A percentile compares a stretch with the other conserved stretches of the same genome.
Evolutionary conservation across 352 stramenopile genomes (phyloP).

Genomic region (Phytopythium aichiense): DNA sequence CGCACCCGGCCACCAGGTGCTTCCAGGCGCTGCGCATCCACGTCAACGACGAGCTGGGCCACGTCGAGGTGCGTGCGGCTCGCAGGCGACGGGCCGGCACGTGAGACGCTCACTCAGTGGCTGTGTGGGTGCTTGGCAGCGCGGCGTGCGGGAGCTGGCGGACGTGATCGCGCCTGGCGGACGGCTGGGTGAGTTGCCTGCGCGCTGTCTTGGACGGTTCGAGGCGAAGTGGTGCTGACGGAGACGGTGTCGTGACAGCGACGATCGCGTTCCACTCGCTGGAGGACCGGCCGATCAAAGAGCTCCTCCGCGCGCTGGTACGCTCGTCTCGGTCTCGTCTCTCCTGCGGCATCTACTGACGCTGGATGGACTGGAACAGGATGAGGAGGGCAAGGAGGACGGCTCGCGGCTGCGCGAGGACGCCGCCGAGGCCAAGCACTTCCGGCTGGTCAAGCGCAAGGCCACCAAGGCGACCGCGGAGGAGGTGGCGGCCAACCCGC

Average conservation of each 20-base stretch:
- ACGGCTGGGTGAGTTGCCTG: constrained; percentile 44
- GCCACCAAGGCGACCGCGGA: constrained; percentile 60
- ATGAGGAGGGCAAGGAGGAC: constrained; percentile 25
- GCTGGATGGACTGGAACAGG: constrained; percentile 15
- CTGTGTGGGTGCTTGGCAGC: constrained; percentile 8
- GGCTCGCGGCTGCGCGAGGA: constrained; percentile 16
- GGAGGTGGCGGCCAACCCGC: constrained; percentile 60
- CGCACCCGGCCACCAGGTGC: constrained; percentile 70
- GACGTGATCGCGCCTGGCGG: constrained; percentile 48
- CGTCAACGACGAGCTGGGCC: constrained; percentile 76
- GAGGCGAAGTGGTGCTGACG: background rate
- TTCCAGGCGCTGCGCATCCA: constrained; percentile 81
- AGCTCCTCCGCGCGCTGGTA: constrained; percentile 65
- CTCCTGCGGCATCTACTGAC: background rate
- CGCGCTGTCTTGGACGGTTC: background rate
- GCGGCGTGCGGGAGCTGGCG: constrained; percentile 47
- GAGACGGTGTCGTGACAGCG: constrained; percentile 16
- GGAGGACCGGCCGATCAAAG: constrained; percentile 80
- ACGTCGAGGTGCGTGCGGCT: constrained; percentile 33
- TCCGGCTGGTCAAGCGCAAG: constrained; percentile 60
- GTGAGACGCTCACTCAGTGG: background rate
- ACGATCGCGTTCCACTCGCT: constrained; percentile 85
- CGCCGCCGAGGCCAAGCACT: constrained; percentile 38
- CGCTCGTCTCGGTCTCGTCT: background rate
- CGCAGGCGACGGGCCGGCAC: constrained; percentile 36